Percentiles rank a stretch among this genome's conserved stretches.
Evolutionary conservation across 805 yeast species (phyloP).

Genomic region (Candida ficus): DNA sequence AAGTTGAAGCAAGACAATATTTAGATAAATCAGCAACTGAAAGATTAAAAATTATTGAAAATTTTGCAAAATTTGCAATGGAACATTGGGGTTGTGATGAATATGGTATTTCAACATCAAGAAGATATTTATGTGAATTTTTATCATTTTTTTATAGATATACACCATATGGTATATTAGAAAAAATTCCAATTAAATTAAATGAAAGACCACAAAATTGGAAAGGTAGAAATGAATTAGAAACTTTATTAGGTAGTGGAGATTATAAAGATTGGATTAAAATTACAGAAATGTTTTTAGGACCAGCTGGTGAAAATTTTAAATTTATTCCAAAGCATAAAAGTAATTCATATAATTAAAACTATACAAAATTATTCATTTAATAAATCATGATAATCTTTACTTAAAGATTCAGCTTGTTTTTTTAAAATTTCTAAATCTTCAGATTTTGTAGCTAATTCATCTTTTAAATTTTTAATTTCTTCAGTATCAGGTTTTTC

Average conservation of each 20-base stretch:
- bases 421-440: conserved; percentile 65
- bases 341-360: conserved; percentile 62
- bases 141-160: conserved; percentile 91
- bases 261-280: conserved; percentile 95
- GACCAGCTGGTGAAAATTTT: conserved; percentile 72
- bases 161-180: conserved; percentile 90
- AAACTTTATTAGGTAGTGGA: conserved; percentile 77
- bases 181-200: conserved; percentile 78
- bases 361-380: conserved; percentile 7
- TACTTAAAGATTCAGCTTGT: conserved; percentile 61
- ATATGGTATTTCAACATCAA: conserved; percentile 81
- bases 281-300: conserved; percentile 90
- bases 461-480: conserved; percentile 14
- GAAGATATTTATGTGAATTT: conserved; percentile 92
- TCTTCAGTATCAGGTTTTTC: conserved; percentile 22
- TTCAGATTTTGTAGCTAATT: conserved; percentile 44
- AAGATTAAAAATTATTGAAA: conserved; percentile 68
- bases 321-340: conserved; percentile 91
- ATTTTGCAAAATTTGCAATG: conserved; percentile 73
- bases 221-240: conserved; percentile 90
- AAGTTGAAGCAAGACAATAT: conserved; percentile 82
- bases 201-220: conserved; percentile 94
- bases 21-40: conserved; percentile 88
- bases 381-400: conserved; percentile 50
- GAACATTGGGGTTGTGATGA: conserved; percentile 99